Percentiles rank a stretch among this genome's conserved stretches.
phyloP scores from a whole-genome alignment of 208 protist genomes.

The Novymonas esmeraldas region DNA sequence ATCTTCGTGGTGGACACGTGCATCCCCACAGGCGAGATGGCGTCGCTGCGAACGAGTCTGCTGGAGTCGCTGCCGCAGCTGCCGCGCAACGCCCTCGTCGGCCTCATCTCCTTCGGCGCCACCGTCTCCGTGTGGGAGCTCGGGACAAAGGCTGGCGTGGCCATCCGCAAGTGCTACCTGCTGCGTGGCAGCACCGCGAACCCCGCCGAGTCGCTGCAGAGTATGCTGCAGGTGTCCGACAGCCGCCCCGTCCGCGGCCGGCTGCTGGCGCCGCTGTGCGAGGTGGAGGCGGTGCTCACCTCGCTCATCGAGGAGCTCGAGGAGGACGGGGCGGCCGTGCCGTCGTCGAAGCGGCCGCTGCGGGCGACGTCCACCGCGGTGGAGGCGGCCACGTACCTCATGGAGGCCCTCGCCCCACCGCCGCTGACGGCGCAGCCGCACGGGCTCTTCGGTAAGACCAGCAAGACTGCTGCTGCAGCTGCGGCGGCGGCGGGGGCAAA shows the following conservation, averaged over 20 bases:
- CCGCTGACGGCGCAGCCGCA: conserved; percentile 14
- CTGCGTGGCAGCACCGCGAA: conserved; percentile 68
- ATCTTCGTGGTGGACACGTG: conserved; percentile 98
- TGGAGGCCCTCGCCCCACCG: conserved; percentile 56
- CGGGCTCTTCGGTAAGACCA: conserved; percentile 11
- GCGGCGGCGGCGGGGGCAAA: conserved; percentile 5
- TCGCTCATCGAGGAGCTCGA: conserved; percentile 63
- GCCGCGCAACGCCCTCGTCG: conserved; percentile 94
- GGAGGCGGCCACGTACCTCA: conserved; percentile 53
- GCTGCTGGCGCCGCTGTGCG: conserved; percentile 95
- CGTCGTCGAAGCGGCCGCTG: conserved; percentile 59
- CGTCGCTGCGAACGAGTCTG: conserved; percentile 92
- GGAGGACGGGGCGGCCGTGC: conserved; percentile 49
- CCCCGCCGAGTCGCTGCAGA: conserved; percentile 35
- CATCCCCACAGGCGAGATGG: conserved; percentile 91
- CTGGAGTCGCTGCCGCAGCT: conserved; percentile 93
- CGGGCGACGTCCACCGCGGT: conserved; percentile 78
- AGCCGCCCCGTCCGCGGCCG: conserved; percentile 73
- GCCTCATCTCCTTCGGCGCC: conserved; percentile 97
- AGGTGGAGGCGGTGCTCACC: conserved; percentile 78
- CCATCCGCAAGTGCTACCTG: conserved; percentile 73
- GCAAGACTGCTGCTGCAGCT: conserved; percentile 6
- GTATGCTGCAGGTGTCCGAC: conserved; percentile 65
- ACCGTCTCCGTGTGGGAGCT: conserved; percentile 90
- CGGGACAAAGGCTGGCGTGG: conserved; percentile 19